Evolutionary conservation across 306 rosid species (phyloP).

Genomic region (Casuarina cunninghamiana): DNA sequence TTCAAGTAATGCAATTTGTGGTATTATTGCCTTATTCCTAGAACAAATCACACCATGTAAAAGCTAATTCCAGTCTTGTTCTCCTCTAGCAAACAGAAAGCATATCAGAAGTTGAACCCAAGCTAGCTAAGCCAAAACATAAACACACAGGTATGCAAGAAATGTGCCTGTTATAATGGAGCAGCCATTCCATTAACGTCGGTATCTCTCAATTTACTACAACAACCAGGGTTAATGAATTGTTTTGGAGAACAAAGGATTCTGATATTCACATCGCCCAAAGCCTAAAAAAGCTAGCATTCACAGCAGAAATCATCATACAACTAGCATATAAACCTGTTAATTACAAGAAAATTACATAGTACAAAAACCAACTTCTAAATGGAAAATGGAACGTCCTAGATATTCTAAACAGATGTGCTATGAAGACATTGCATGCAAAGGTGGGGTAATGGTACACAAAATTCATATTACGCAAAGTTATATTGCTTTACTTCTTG

Average conservation of each 20-base stretch:
- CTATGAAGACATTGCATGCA: too few relatives aligned
- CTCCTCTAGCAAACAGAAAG: not conserved
- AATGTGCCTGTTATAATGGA: not conserved
- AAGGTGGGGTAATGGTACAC: too few relatives aligned
- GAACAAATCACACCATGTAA: too few relatives aligned
- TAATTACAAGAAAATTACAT: too few relatives aligned
- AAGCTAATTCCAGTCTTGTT: not conserved
- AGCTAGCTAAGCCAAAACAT: not conserved
- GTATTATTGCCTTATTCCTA: too few relatives aligned
- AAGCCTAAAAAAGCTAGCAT: not conserved
- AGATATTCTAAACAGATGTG: too few relatives aligned
- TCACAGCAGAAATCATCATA: not conserved
- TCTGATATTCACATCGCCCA: not conserved
- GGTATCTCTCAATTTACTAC: not conserved
- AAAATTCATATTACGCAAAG: too few relatives aligned
- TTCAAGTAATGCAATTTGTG: too few relatives aligned
- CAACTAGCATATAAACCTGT: too few relatives aligned
- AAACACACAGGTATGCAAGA: not conserved
- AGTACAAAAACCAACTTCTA: too few relatives aligned
- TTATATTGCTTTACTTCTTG: too few relatives aligned
- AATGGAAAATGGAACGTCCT: too few relatives aligned
- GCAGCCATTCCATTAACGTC: not conserved
- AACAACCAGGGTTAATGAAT: not conserved
- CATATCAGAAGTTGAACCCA: not conserved
- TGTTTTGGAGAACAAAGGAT: not conserved